phyloP scores from a whole-genome alignment of 1,284 basidiomycete genomes.

The Agroathelia rolfsii region DNA sequence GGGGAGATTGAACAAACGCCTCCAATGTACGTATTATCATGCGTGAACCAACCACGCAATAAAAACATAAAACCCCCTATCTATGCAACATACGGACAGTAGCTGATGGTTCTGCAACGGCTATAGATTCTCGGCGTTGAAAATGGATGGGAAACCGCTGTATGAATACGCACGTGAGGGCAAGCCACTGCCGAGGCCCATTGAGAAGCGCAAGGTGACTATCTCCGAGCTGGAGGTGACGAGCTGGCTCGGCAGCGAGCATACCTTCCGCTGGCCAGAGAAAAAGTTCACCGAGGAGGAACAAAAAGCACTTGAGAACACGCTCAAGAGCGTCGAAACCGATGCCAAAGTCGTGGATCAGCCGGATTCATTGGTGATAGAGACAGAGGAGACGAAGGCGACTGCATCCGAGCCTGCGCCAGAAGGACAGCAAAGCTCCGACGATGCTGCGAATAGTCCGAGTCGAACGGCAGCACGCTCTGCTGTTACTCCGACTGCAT shows the following conservation, averaged over 20 bases:
- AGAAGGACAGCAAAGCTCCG: not conserved
- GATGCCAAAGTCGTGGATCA: slow-evolving; percentile 22
- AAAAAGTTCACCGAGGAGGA: slow-evolving; percentile 62
- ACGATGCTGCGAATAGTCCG: not conserved
- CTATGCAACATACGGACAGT: too few relatives aligned
- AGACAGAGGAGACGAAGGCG: slow-evolving; percentile 27
- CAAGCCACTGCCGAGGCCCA: slow-evolving; percentile 85
- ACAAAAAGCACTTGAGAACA: slow-evolving; percentile 56
- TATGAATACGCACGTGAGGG: slow-evolving; percentile 94
- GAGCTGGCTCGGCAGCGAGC: slow-evolving; percentile 59
- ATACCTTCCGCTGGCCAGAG: slow-evolving; percentile 64
- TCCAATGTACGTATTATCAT: slow-evolving; percentile 61
- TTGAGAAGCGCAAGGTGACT: slow-evolving; percentile 79
- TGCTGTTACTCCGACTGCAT: slow-evolving; percentile 55
- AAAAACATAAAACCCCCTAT: slow-evolving; percentile 9
- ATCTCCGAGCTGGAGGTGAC: slow-evolving; percentile 72
- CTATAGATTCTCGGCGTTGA: slow-evolving; percentile 87
- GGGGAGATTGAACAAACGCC: slow-evolving; percentile 88
- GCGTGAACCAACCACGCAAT: not conserved
- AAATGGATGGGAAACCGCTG: slow-evolving; percentile 94
- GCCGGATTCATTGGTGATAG: slow-evolving; percentile 19
- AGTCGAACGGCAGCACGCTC: slow-evolving; percentile 9
- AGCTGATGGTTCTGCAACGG: too few relatives aligned
- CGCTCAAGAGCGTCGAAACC: slow-evolving; percentile 39
- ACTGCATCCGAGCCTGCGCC: slow-evolving; percentile 15